Base-by-base conservation (phyloP, 1,284 basidiomycete genomes). In the Fomitopsis schrenkii region DNA sequence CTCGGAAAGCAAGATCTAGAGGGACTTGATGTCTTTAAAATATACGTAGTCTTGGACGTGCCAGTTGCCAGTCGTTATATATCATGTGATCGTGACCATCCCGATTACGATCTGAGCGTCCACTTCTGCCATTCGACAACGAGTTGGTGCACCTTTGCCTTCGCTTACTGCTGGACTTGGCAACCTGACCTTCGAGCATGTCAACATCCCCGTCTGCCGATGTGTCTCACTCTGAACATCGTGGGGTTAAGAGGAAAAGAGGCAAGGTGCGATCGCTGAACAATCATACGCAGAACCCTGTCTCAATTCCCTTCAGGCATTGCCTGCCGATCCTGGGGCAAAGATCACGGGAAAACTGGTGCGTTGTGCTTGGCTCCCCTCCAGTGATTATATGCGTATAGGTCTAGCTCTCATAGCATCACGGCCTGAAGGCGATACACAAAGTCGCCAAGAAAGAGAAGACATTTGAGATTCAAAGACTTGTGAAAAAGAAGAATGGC, bases 391-490 rank as follows among this genome's bases (percentile, higher is more conserved):
- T 15, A 14, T n/a, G 19, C 30, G 14, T 22, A 56, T 35, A n/a
- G 9, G 15, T 12, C 35, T 55, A 66, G 62, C 44, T 52, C 50
- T 58, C 33, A 62, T 64, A 65, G 92, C 85, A 91, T 71, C 90
- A 91, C 67, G 81, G 83, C 64, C 68, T 88, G 57, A 87, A 82
- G 71, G 84, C 90, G 65, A 80, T 90, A 19, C 79, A 79, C 60
- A 89, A 88, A 67, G 84, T 87, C 5, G 83, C 86, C 55, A 97
- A 94, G 78, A 94, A 90, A 72, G 87, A 89, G 8, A 93, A 88
- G 73, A 79, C 84, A 0, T 93, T 93, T 66, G 95, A 97, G 76
- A 83, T 86, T 0, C 92, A 91, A 74, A 92, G 91, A 70, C 75
- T 91, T 15, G 84, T 96, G 58, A 95, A 95, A 79, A 90, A 87